Conservation (phyloP, 1,284 basidiomycete genomes). For the Papiliotrema flavescens region DNA sequence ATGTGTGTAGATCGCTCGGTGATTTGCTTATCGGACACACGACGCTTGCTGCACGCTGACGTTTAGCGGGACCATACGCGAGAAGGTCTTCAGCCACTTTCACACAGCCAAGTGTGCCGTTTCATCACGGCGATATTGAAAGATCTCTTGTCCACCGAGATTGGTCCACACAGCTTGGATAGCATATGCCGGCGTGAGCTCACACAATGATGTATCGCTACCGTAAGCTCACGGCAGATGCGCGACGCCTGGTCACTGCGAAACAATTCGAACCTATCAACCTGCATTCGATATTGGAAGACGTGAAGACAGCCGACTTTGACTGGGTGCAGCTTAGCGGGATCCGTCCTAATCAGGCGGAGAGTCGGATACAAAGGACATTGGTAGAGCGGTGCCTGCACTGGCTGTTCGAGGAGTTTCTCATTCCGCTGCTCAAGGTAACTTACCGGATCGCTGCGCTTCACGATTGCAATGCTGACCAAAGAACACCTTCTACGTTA, state of each 20-base stretch:
- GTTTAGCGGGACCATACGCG: background rate
- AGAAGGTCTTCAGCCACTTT: conserved; percentile 11
- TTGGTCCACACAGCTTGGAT: conserved; percentile 72
- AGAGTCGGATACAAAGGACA: conserved; percentile 68
- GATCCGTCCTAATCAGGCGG: conserved; percentile 56
- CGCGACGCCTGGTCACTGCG: conserved; percentile 66
- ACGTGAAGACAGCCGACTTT: conserved; percentile 69
- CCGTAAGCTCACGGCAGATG: conserved; percentile 52
- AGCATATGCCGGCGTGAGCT: conserved; percentile 59
- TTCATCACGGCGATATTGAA: conserved; percentile 65
- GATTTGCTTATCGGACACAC: background rate
- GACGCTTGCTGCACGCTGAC: background rate
- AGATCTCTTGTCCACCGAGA: conserved; percentile 65
- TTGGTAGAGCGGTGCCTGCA: conserved; percentile 79
- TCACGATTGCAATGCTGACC: background rate
- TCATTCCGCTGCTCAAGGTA: conserved; percentile 76
- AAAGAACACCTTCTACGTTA: conserved; percentile 90
- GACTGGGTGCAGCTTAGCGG: conserved; percentile 63
- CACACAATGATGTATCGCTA: background rate
- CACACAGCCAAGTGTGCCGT: conserved; percentile 58
- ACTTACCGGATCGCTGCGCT: conserved; percentile 9
- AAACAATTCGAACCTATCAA: conserved; percentile 77
- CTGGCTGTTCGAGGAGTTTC: conserved; percentile 87
- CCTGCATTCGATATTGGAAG: conserved; percentile 76
- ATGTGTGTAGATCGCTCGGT: background rate